Conservation (phyloP, 2,329 filamentous ascomycete genomes). For the Acrocalymma vagum region DNA sequence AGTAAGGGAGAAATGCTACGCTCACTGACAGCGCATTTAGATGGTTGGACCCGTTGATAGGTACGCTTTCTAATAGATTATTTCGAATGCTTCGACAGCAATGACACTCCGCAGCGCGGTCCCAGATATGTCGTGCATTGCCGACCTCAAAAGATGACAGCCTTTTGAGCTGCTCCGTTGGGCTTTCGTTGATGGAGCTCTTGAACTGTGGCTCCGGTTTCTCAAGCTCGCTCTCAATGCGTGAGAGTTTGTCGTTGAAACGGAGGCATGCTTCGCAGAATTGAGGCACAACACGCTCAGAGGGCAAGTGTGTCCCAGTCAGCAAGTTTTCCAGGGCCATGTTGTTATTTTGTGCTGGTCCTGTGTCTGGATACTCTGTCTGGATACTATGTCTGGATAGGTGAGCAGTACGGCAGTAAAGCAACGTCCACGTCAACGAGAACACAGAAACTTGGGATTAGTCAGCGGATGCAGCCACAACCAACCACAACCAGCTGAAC, state of each 20-base stretch:
- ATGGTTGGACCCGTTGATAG: no score
- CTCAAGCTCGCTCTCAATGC: conserved; percentile 3
- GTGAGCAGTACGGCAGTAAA: no score
- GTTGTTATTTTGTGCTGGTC: conserved; percentile 1
- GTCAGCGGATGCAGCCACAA: no score
- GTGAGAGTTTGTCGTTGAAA: conserved; percentile 6
- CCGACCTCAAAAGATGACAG: neutral
- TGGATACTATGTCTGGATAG: neutral
- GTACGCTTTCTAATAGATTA: neutral
- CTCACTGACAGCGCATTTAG: no score
- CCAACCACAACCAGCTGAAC: no score
- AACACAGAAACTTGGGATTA: no score
- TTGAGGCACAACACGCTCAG: neutral
- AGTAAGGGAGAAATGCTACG: no score
- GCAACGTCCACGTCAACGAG: no score
- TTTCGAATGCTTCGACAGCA: conserved; percentile 4
- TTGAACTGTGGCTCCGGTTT: conserved; percentile 4
- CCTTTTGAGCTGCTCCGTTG: conserved; percentile 3
- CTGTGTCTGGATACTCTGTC: no score
- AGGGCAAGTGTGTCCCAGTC: neutral
- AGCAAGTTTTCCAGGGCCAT: neutral
- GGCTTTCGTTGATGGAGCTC: neutral
- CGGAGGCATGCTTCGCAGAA: conserved; percentile 4
- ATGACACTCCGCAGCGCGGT: conserved; percentile 1
- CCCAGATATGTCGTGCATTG: conserved; percentile 6